Base-by-base conservation (phyloP, 768 basidiomycete species). In the Rhizopogon roseolus region DNA sequence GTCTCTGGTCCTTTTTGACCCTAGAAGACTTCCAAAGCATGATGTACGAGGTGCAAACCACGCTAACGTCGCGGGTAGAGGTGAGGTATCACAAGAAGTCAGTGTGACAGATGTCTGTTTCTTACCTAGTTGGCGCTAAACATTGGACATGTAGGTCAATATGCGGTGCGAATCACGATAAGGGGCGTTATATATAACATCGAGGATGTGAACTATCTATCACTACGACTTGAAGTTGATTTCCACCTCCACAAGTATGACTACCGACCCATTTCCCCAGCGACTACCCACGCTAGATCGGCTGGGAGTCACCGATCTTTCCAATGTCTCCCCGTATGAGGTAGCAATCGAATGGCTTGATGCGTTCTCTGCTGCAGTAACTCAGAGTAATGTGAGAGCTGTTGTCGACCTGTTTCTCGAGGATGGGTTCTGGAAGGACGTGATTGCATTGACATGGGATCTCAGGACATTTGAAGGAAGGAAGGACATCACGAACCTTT, bases 401-500 rank as follows among this genome's bases (percentile, higher is more conserved):
- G 59, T 64, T 48, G 50, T 64, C 14, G 56, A 67, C 43, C 66
- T 69, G 28, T 66, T 68, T 19, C 60, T 68, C 4, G 66, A 61
- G 4, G 57, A 67, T 7, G 67, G 62, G 1, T 68, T 76, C 55
- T 84, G 81, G 83, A 70, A 81, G 25, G 83, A 85, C 57, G 65
- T 73, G 16, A 64, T 81, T 9, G 71, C 77, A 0, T 56, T 84
- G 6, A 84, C 84, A 1, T 81, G 77, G 76, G 76, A 81, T 60
- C 78, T 85, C 54, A 73, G 79, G 37, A 77, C 78, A 0, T 74
- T 81, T 60, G 66, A 70, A 29, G 77, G 75, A 7, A 64, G 57
- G 9, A 60, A 65, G 14, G 64, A 68, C 14, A 74, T 82, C 61
- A 63, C 53, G 29, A 55, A 64, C 14, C 75, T 78, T 55, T 69